Evolutionary conservation across 2,329 filamentous ascomycete genomes (phyloP).

Genomic region (Colletotrichum sublineola): DNA sequence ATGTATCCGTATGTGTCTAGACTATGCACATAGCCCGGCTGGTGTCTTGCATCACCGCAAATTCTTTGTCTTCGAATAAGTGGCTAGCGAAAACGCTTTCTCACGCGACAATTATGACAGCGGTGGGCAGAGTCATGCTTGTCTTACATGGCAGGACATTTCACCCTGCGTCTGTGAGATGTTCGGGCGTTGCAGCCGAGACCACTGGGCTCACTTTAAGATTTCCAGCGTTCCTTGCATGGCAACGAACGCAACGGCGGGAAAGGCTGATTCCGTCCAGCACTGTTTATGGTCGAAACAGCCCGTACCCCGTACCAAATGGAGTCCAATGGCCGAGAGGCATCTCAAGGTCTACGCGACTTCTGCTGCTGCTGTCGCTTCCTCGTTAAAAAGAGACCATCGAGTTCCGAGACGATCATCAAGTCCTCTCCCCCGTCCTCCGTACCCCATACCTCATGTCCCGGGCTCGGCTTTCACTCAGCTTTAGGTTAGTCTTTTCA

Average conservation of each 20-base stretch:
- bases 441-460: not conserved
- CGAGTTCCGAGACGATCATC: not conserved
- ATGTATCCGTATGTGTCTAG: not conserved
- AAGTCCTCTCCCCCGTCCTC: not conserved
- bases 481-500: not conserved
- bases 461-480: conserved; percentile 1
- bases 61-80: not conserved
- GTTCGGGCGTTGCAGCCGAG: not conserved
- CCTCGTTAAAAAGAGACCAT: not conserved
- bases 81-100: conserved; percentile 9
- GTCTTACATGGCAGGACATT: not conserved
- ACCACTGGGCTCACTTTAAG: not conserved
- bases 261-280: not conserved
- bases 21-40: not conserved
- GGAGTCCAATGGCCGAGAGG: not conserved
- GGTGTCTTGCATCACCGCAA: not conserved
- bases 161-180: not conserved
- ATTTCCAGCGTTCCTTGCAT: not conserved
- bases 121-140: not conserved
- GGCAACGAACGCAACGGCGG: not conserved
- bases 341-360: not conserved
- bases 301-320: no score
- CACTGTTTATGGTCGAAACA: not conserved
- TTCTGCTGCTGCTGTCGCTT: not conserved
- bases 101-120: no score